Base-by-base conservation (phyloP, 371 early-diverging fungal species). In the Rhizopus arrhizus region DNA sequence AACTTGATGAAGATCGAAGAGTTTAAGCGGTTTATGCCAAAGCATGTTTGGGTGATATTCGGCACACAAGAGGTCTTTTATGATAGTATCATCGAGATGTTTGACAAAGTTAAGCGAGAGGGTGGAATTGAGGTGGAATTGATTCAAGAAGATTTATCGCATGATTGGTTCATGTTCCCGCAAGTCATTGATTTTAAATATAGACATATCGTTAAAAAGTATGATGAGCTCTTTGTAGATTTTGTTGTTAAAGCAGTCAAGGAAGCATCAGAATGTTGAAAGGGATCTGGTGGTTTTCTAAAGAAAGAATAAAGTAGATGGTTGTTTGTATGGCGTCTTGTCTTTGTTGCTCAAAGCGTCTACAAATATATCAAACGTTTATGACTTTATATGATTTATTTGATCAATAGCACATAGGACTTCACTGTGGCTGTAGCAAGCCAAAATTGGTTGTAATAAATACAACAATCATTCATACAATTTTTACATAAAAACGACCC, bases 141-240 rank as follows among this genome's bases (percentile, higher is more conserved):
- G 4, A 46, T 65, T 52, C 59, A 58, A 13, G 78, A 74, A 35
- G 56, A 68, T 8, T 73, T 73, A 57, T 56, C 65, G n/a, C 78
- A 78, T 53, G 72, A 73, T 38, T 78, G 78, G 78, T 78, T 66
- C 54, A 33, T 78, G 52, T 70, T 74, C 28, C 73, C 65, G 13
- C 73, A 74, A 32, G 65, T 75, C n/a, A 61, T 78, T 40, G 69
- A 64, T 22, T 56, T 62, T 33, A 65, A 66, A 50, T 64, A 74
- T 32, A 74, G 67, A 34, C 29, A 41, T 4, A 56, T 68, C 47
- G 58, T 78, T 32, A 32, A 55, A 3, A 62, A 62, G 15, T 70
- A 68, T 50, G 73, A 74, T 48, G 69, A 70, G 45, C 29, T 62
- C 36, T 67, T 67, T 56, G 68, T 59, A 2, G 68, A 67, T 5